Base-by-base conservation (phyloP, 2,329 filamentous ascomycete species). In the Calonectria montana region DNA sequence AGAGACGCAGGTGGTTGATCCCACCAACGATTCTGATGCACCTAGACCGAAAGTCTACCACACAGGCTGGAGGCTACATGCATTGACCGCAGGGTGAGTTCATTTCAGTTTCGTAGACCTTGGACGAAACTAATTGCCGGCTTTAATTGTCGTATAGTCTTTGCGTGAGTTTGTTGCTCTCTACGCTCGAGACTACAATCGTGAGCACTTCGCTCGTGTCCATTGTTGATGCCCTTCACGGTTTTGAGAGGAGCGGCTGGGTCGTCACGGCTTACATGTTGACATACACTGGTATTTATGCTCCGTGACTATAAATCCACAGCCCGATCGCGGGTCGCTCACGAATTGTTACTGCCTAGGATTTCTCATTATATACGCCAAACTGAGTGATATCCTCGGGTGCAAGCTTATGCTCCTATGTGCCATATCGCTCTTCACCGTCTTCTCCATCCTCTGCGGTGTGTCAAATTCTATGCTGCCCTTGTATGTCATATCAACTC, bases 181-280 rank as follows among this genome's bases (percentile, higher is more conserved):
- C 87, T 0, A 84, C 83, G 0, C 79, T 87, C 4, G 87, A 89
- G 70, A 86, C 83, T 9, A 87, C 86, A 4, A 88, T 88, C 29
- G 86, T 89, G n/a, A 86, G 84, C 78, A 88, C 87, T 0, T 84
- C 87, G 9, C 79, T 89, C 0, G 83, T 88, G 0, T 84, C 85
- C 25, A 88, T 88, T 41, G 83, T 81, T 2, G 81, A 83, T 50
- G 77, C 81, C 5, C 79, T 87, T 5, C 68, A 79, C 12, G 82
- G 82, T 9, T 85, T 84, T 47, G 74, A 80, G 9, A 74, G 81
- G 43, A 76, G 78, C n/a, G 80, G 79, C 41, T 88, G 87, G 87
- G 81, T 89, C 5, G 84, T 88, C 15, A 87, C 85, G 0, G 77
- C 85, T 1, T 89, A 88, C 75, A 79, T 88, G 12, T 78, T 89